A percentile compares a stretch with the other conserved stretches of the same genome.
Evolutionary conservation across 345 rosid species (phyloP).

Genomic region (Moricandia arvensis): DNA sequence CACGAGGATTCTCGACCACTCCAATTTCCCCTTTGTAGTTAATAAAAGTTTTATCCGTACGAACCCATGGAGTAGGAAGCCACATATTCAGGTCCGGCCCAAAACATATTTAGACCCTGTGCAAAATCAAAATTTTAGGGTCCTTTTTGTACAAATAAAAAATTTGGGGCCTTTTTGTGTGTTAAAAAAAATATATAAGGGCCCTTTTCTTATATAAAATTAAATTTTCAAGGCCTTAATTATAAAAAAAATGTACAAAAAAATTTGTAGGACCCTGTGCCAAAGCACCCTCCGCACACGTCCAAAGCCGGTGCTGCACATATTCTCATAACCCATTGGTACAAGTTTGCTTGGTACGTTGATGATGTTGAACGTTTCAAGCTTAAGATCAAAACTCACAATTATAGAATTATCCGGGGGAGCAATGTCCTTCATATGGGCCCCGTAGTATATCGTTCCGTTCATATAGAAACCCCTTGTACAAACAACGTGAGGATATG

Average conservation of each 20-base stretch:
- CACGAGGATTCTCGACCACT: conserved; percentile 16
- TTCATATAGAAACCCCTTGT: conserved; percentile 4
- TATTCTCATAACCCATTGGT: background rate
- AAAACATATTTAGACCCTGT: too few species aligned
- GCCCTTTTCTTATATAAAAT: too few species aligned
- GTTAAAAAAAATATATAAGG: too few species aligned
- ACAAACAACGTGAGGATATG: background rate
- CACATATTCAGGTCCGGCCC: too few species aligned
- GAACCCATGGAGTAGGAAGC: background rate
- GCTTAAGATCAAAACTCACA: background rate
- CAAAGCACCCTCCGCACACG: too few species aligned
- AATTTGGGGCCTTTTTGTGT: too few species aligned
- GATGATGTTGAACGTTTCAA: background rate
- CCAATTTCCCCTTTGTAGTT: conserved; percentile 2
- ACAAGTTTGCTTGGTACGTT: background rate
- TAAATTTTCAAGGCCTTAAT: too few species aligned
- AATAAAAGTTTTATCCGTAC: background rate
- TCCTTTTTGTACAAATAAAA: too few species aligned
- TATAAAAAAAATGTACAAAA: too few species aligned
- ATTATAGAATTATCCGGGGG: background rate
- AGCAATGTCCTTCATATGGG: background rate
- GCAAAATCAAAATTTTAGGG: too few species aligned
- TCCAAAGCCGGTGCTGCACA: too few species aligned
- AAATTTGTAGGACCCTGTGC: too few species aligned
- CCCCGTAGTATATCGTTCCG: conserved; percentile 1